A percentile compares a stretch with the other conserved stretches of the same genome.
phyloP scores from a whole-genome alignment of 768 basidiomycete species.

The Cytidiella melzeri region DNA sequence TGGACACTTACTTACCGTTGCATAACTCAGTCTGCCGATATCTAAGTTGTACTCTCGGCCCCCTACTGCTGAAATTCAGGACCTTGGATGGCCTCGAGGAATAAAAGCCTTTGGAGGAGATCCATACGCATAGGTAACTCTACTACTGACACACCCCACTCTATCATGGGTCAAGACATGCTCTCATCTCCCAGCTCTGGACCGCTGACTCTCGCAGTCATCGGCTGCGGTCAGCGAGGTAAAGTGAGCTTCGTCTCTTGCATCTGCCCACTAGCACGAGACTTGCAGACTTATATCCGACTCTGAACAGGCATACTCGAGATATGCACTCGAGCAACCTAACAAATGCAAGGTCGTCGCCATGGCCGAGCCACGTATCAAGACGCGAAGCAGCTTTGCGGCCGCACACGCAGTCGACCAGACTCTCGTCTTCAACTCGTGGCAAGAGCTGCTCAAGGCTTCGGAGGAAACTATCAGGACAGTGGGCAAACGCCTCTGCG shows the following conservation, averaged over 20 bases:
- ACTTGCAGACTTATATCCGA: no score
- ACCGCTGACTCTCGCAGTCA: constrained; percentile 65
- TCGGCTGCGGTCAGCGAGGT: constrained; percentile 84
- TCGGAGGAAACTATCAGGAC: constrained; percentile 61
- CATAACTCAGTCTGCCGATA: neutral
- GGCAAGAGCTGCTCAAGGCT: constrained; percentile 63
- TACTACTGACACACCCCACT: neutral
- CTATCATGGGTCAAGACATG: constrained; percentile 20
- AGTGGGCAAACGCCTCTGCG: constrained; percentile 66
- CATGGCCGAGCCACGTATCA: constrained; percentile 76
- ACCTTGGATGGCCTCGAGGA: no score
- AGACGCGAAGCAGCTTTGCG: constrained; percentile 56
- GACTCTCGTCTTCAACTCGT: constrained; percentile 65
- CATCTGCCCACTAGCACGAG: neutral
- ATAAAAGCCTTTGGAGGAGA: constrained; percentile 15
- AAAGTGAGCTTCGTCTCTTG: constrained; percentile 36
- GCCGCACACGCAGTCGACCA: constrained; percentile 51
- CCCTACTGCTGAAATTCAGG: no score
- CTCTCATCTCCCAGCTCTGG: constrained; percentile 11
- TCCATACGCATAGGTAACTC: constrained; percentile 5
- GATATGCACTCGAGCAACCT: constrained; percentile 56
- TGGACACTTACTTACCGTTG: no score
- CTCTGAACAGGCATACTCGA: constrained; percentile 48
- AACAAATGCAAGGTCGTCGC: constrained; percentile 70
- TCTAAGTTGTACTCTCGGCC: neutral